Base-by-base conservation (phyloP, 257 asterid genomes). In the Henckelia pumila region DNA sequence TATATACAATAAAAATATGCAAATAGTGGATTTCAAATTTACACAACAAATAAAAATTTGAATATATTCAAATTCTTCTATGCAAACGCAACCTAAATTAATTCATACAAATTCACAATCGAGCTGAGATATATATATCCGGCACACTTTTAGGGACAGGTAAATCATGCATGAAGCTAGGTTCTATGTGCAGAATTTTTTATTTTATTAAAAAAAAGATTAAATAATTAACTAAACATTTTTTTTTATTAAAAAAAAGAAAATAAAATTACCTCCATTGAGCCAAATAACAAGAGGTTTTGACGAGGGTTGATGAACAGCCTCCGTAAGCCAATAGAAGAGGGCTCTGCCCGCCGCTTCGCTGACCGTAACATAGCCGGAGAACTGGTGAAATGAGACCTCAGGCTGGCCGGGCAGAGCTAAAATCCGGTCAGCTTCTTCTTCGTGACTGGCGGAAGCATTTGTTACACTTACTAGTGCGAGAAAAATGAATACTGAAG, bases 221-320 rank as follows among this genome's bases (percentile, higher is more conserved):
- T 58, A 52, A 8, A 19, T 52, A n/a, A n/a, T n/a, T n/a, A n/a
- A n/a, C n/a, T n/a, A n/a, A n/a, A n/a, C n/a, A n/a, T n/a, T n/a
- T n/a, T n/a, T n/a, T n/a, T n/a, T n/a, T n/a, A n/a, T n/a, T n/a
- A n/a, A n/a, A n/a, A n/a, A 7, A 35, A 35, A 8, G 1, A 8
- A 16, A 13, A 58, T 50, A 61, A 52, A 8, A 19, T 52, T 67
- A 83, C 98, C 98, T 92, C 98, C 98, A 66, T 92, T 89, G 68
- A 92, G 98, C 98, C 98, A 92, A 70, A 92, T 73, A 71, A 92
- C 93, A 20, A 92, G 84, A 4, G 98, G 97, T 68, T 78, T 86
- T 0, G 88, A 56, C 1, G 58, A 56, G 64, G 95, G 88, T 28
- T 0, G 1, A 0, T 82, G 57, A 35, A 22, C 73, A 8, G 98